These are phyloP conservation scores for Volvox reticuliferus DNA, from an alignment of 139 green algal genomes.

Conservation along the genomic window DNA sequence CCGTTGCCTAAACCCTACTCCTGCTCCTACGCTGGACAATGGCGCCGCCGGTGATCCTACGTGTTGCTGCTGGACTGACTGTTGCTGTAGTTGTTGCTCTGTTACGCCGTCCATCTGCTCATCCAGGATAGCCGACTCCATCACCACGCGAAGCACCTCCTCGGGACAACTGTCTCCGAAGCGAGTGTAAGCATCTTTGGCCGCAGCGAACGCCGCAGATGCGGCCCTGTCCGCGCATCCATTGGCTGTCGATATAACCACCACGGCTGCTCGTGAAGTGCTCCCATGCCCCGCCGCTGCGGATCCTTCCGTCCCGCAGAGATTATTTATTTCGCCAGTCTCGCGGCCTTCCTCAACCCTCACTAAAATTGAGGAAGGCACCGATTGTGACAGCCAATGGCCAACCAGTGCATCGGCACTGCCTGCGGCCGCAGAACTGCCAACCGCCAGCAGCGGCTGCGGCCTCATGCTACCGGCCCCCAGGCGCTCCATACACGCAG, in stretches of 20 bases:
- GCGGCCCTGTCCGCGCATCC: background rate
- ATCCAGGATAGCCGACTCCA: constrained; percentile 41
- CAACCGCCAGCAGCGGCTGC: background rate
- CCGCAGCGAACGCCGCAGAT: background rate
- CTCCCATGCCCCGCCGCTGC: background rate
- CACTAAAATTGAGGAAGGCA: background rate
- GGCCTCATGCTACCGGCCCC: background rate
- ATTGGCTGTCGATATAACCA: background rate
- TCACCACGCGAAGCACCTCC: constrained; percentile 19
- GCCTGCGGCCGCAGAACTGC: background rate
- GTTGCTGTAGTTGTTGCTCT: background rate
- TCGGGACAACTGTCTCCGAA: constrained; percentile 27
- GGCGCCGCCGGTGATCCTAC: background rate
- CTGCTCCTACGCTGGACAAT: too few species aligned
- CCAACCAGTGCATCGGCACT: background rate
- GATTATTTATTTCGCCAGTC: background rate
- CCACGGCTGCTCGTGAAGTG: background rate
- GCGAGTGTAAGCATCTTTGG: background rate
- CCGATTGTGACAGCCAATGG: background rate
- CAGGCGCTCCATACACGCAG: constrained; percentile 2
- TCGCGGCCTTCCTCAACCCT: background rate
- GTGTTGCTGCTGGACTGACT: background rate
- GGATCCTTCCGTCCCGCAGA: background rate
- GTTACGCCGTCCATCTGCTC: constrained; percentile 44
- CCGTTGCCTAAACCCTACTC: too few species aligned